A percentile compares a stretch with the other conserved stretches of the same genome.
phyloP scores from a whole-genome alignment of 2,329 filamentous ascomycete genomes.

The Sarocladium brachiariae region DNA sequence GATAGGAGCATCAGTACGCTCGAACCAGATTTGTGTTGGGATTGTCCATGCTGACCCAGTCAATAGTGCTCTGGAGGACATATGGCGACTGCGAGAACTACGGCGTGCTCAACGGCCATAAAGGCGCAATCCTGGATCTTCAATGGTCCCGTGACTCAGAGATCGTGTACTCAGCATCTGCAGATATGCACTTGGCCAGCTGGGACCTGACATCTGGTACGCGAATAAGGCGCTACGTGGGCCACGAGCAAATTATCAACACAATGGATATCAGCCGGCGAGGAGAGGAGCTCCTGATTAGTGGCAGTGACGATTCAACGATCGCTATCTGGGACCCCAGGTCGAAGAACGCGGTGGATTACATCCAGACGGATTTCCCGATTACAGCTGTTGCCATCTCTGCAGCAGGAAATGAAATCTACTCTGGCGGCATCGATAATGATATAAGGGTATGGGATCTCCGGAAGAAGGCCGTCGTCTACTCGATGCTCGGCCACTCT shows the following conservation, averaged over 20 bases:
- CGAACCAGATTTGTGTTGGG: not conserved
- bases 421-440: conserved; percentile 91
- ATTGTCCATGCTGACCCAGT: conserved; percentile 12
- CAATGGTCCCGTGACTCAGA: conserved; percentile 96
- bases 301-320: conserved; percentile 86
- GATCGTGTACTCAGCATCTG: conserved; percentile 84
- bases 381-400: conserved; percentile 88
- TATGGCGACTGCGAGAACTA: conserved; percentile 95
- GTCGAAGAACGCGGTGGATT: conserved; percentile 79
- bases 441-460: conserved; percentile 97
- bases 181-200: conserved; percentile 86
- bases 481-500: conserved; percentile 80
- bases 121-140: conserved; percentile 82
- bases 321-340: conserved; percentile 96
- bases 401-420: conserved; percentile 92
- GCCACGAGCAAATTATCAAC: conserved; percentile 96
- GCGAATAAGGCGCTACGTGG: conserved; percentile 83
- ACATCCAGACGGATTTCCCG: conserved; percentile 85
- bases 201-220: conserved; percentile 93
- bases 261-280: conserved; percentile 80
- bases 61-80: conserved; percentile 81
- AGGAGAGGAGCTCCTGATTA: conserved; percentile 84
- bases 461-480: conserved; percentile 81
- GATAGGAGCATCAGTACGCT: conserved; percentile 78
- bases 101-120: conserved; percentile 79